Conservation (phyloP, 2,329 filamentous ascomycete genomes). For the Colletotrichum viniferum region DNA sequence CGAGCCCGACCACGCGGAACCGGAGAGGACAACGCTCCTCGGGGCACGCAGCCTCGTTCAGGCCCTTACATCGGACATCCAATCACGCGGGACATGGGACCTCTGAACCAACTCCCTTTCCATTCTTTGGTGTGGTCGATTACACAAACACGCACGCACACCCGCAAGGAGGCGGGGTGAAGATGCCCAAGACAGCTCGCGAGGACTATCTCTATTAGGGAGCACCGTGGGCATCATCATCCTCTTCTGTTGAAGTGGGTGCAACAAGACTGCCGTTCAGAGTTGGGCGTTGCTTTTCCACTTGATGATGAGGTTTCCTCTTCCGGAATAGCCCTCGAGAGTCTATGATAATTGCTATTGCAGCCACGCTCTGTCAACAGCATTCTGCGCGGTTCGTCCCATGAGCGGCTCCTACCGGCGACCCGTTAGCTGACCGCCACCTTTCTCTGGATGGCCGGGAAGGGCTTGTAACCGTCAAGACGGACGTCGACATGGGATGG, state of each 20-base stretch:
- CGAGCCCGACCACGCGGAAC: constrained; percentile 16
- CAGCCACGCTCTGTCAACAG: neutral
- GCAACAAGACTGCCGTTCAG: neutral
- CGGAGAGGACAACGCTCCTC: neutral
- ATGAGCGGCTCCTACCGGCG: neutral
- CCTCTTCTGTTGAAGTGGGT: neutral
- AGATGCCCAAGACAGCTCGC: neutral
- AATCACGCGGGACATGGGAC: neutral
- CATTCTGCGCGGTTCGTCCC: neutral
- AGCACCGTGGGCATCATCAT: neutral
- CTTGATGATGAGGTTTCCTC: neutral
- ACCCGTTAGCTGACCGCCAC: neutral
- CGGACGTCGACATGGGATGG: neutral
- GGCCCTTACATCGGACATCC: constrained; percentile 6
- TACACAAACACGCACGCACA: neutral
- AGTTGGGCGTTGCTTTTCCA: neutral
- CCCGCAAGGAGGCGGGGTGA: neutral
- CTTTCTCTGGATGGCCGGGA: neutral
- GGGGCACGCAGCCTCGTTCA: neutral
- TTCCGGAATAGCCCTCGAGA: neutral
- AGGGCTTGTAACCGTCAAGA: neutral
- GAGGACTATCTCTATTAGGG: neutral
- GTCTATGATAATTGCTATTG: neutral
- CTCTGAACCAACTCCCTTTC: constrained; percentile 2
- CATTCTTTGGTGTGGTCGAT: neutral